Conservation (phyloP, 1,284 basidiomycete genomes). For the Amylostereum areolatum region DNA sequence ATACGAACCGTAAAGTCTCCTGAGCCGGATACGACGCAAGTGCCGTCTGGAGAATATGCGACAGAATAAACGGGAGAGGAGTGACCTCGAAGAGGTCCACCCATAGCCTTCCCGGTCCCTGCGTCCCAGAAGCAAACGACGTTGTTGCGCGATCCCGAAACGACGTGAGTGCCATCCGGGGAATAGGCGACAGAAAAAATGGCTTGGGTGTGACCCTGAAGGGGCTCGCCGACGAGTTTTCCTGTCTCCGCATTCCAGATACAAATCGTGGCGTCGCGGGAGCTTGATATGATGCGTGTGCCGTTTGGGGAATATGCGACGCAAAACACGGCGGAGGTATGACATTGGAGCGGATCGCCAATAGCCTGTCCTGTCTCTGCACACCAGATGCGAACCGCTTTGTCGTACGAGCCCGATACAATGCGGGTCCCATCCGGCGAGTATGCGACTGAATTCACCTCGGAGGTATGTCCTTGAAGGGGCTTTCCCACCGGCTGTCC, state of each 20-base stretch:
- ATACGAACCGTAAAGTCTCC: slow-evolving; percentile 5
- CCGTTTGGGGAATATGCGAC: slow-evolving; percentile 19
- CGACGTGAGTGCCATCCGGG: slow-evolving; percentile 15
- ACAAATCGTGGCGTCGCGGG: slow-evolving; percentile 11
- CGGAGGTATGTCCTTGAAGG: neutral
- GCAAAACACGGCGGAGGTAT: slow-evolving; percentile 11
- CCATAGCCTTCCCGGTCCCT: neutral
- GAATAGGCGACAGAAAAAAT: slow-evolving; percentile 20
- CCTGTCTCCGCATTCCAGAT: slow-evolving; percentile 8
- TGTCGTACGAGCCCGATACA: neutral
- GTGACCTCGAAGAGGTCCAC: neutral
- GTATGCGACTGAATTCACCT: neutral
- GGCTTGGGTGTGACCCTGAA: slow-evolving; percentile 14
- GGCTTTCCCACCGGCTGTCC: too few species aligned
- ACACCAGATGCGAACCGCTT: neutral
- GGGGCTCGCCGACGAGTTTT: slow-evolving; percentile 6
- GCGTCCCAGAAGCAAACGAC: slow-evolving; percentile 10
- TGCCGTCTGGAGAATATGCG: slow-evolving; percentile 8
- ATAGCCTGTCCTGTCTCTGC: neutral
- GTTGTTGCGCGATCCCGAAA: slow-evolving; percentile 20
- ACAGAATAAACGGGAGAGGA: slow-evolving; percentile 5
- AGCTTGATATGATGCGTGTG: slow-evolving; percentile 15
- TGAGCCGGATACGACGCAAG: slow-evolving; percentile 10
- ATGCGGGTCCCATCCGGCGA: neutral
- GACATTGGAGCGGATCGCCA: slow-evolving; percentile 1